phyloP scores from a whole-genome alignment of 202 grass and related monocot species.

The Eragrostis tef region DNA sequence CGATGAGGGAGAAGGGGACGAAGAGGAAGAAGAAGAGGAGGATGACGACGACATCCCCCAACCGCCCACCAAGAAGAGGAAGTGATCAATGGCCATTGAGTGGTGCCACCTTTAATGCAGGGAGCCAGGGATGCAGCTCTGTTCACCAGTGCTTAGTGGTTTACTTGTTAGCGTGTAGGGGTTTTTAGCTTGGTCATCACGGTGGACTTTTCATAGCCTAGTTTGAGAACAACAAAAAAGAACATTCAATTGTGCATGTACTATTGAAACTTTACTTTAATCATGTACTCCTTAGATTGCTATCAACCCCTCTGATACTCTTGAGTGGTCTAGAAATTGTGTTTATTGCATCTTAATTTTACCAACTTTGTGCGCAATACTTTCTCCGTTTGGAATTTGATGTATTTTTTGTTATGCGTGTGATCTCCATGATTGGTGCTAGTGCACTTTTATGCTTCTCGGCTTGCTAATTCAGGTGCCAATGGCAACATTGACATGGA shows the following conservation, averaged over 20 bases:
- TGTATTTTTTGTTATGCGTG: background rate
- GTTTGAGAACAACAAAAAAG: conserved; percentile 37
- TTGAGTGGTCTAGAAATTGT: background rate
- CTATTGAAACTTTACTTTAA: conserved; percentile 38
- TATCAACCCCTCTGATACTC: conserved; percentile 24
- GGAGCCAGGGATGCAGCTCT: conserved; percentile 13
- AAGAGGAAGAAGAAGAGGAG: conserved; percentile 2
- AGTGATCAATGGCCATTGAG: conserved; percentile 30
- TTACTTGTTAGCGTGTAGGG: conserved; percentile 39
- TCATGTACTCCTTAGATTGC: conserved; percentile 28
- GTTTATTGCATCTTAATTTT: background rate
- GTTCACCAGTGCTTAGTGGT: conserved; percentile 26
- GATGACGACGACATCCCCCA: conserved; percentile 50
- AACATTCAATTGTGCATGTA: conserved; percentile 52
- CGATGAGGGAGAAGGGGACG: background rate
- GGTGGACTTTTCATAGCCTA: conserved; percentile 45
- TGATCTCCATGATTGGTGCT: background rate
- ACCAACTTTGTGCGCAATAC: background rate
- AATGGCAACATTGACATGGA: background rate
- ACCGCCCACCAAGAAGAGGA: conserved; percentile 57
- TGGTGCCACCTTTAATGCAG: conserved; percentile 3
- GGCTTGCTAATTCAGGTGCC: background rate
- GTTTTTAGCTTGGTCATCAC: conserved; percentile 36
- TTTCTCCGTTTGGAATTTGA: background rate
- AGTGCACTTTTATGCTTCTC: background rate